These are phyloP conservation scores for Astragalus membranaceus DNA, from an alignment of 306 rosid species.

Conservation along the genomic window DNA sequence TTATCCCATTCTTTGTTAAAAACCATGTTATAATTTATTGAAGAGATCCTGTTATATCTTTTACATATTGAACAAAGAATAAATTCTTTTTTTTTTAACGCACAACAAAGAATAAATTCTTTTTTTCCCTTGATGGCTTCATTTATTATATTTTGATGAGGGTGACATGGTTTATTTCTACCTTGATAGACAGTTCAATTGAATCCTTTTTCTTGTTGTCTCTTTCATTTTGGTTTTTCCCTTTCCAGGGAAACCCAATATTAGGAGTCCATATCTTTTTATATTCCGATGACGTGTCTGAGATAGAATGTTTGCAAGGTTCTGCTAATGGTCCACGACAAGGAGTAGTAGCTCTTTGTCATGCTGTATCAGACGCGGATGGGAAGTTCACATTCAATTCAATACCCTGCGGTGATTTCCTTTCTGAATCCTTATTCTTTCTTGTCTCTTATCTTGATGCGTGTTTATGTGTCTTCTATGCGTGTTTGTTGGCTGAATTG, in stretches of 20 bases:
- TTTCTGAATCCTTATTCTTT: slow-evolving; percentile 12
- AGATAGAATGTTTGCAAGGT: slow-evolving; percentile 90
- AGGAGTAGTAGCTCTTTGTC: slow-evolving; percentile 67
- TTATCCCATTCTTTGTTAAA: neutral
- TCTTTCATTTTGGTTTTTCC: slow-evolving; percentile 11
- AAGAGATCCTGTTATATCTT: neutral
- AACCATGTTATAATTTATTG: neutral
- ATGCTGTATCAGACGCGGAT: slow-evolving; percentile 77
- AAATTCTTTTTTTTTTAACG: slow-evolving; percentile 19
- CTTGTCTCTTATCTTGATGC: neutral
- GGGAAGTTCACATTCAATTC: slow-evolving; percentile 78
- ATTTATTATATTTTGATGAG: neutral
- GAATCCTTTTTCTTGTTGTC: slow-evolving; percentile 10
- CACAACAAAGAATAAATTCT: no score
- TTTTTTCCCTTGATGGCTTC: neutral
- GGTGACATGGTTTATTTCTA: slow-evolving; percentile 1
- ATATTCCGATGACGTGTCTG: slow-evolving; percentile 73
- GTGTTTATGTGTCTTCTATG: neutral
- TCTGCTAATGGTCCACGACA: slow-evolving; percentile 52
- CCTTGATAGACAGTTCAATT: neutral
- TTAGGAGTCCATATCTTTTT: slow-evolving; percentile 87
- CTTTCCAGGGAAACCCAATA: slow-evolving; percentile 84
- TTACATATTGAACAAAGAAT: neutral
- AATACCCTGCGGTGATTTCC: slow-evolving; percentile 80
- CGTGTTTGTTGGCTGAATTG: neutral